Evolutionary conservation across 1,139 yeast genomes (phyloP), one percentile per base, ranked within the genome.

Genomic region (Yamadazyma diospyri): DNA sequence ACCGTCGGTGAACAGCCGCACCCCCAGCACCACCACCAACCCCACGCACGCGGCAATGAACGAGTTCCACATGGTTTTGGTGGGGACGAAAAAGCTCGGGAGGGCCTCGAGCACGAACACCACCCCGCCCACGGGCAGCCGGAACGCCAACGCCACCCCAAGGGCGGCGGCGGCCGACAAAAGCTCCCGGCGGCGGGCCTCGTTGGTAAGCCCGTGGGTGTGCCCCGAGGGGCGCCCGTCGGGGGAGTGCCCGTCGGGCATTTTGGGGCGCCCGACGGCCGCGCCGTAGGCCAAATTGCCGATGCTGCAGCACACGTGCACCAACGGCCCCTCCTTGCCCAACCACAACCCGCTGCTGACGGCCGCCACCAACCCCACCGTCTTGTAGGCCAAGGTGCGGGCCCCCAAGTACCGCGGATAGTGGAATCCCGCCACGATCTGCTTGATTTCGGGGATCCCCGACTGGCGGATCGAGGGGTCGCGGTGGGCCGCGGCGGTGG

Each of bases 71-170:
- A 84, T 76, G 42, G 80, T 70, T 38, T 69, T 72, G 16, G 77
- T 76, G 15, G 81, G 78, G 33, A 72, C 71, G 47, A 80, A 76
- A 47, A 73, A 81, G 29, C 79, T 70, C 4, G 82, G 76, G 39
- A 84, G 66, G 40, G 76, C 76, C 49, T 89, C 97, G 19, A 89
- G 60, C 3, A 88, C 84, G 57, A 89, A 89, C 19, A 89, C 58
- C 1, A 89, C 95, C 4, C 97, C 97, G 11, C 97, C 97, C 38
- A 89, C 85, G 1, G 97, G 97, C 0, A 97, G 83, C 36, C 88
- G 88, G 59, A 89, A 89, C 0, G 97, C 97, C 3, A 86, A 89
- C 0, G 95, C 85, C 10, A 89, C 89, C 6, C 97, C 97, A 1
- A 95, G 87, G 0, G 95, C 95, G 1, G 94, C 77, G 1, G 95